Conservation (phyloP, 2,329 filamentous ascomycete species). For the Sclerotinia spermophila region DNA sequence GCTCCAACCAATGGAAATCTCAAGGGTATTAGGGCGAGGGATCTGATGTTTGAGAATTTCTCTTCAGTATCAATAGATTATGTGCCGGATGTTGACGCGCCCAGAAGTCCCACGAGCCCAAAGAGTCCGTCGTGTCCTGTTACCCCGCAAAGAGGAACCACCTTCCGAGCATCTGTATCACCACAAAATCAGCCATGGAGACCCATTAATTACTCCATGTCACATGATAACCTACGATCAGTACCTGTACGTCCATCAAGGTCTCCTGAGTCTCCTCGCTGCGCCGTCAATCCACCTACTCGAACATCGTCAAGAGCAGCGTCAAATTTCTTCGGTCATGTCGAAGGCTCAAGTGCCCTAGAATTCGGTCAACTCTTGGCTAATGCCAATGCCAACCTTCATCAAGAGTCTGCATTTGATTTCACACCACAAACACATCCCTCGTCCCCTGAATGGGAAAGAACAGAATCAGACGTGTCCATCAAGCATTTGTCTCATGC, state of each 20-base stretch:
- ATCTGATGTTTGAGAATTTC: conserved; percentile 47
- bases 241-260: conserved; percentile 50
- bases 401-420: conserved; percentile 44
- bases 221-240: conserved; percentile 39
- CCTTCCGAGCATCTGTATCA: conserved; percentile 14
- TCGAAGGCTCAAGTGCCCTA: conserved; percentile 50
- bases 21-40: conserved; percentile 41
- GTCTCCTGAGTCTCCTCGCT: conserved; percentile 41
- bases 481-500: conserved; percentile 38
- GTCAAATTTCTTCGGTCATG: conserved; percentile 50
- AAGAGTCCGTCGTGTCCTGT: conserved; percentile 23
- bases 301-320: conserved; percentile 52
- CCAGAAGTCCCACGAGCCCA: conserved; percentile 9
- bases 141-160: conserved; percentile 22
- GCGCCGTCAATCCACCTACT: conserved; percentile 47
- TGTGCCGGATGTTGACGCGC: conserved; percentile 25
- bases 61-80: conserved; percentile 43
- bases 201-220: conserved; percentile 24
- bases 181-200: conserved; percentile 43
- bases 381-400: conserved; percentile 39
- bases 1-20: conserved; percentile 39
- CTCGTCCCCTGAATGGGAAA: conserved; percentile 32
- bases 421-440: conserved; percentile 24
- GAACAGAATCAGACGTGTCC: conserved; percentile 30
- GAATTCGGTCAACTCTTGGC: conserved; percentile 44